These are phyloP conservation scores for Hypoxylon sp. DNA, from an alignment of 2,329 filamentous ascomycete genomes.

Conservation along the genomic window DNA sequence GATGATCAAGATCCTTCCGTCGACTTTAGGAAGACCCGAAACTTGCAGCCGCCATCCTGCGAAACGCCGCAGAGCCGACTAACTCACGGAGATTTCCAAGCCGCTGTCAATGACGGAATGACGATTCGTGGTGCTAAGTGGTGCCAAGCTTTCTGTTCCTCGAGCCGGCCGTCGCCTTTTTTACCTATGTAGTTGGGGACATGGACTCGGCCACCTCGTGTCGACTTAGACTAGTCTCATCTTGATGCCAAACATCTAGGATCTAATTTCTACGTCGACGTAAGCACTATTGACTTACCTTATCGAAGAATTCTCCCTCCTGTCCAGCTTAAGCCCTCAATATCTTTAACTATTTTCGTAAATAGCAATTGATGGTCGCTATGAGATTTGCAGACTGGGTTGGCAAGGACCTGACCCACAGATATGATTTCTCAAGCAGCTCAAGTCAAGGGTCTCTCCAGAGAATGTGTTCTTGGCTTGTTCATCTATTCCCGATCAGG, in stretches of 20 bases:
- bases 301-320: conserved; percentile 32
- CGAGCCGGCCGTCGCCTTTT: conserved; percentile 8
- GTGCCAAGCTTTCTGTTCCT: conserved; percentile 32
- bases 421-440: conserved; percentile 25
- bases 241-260: conserved; percentile 36
- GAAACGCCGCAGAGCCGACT: conserved; percentile 9
- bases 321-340: conserved; percentile 10
- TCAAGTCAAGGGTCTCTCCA: conserved; percentile 38
- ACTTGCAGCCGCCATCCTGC: conserved; percentile 8
- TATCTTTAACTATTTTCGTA: conserved; percentile 24
- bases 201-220: conserved; percentile 25
- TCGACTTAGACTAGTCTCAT: conserved; percentile 37
- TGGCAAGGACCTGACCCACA: conserved; percentile 29
- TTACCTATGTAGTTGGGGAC: background rate
- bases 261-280: conserved; percentile 25
- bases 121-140: conserved; percentile 16
- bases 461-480: conserved; percentile 35
- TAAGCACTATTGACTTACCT: conserved; percentile 33
- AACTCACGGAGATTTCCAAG: conserved; percentile 26
- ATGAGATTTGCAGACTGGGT: conserved; percentile 36
- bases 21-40: conserved; percentile 13
- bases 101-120: conserved; percentile 25
- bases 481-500: conserved; percentile 36
- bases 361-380: conserved; percentile 28
- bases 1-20: conserved; percentile 29